A percentile compares a stretch with the other conserved stretches of the same genome.
Conservation (phyloP, 148 eudicot species). For the Cornus florida region DNA sequence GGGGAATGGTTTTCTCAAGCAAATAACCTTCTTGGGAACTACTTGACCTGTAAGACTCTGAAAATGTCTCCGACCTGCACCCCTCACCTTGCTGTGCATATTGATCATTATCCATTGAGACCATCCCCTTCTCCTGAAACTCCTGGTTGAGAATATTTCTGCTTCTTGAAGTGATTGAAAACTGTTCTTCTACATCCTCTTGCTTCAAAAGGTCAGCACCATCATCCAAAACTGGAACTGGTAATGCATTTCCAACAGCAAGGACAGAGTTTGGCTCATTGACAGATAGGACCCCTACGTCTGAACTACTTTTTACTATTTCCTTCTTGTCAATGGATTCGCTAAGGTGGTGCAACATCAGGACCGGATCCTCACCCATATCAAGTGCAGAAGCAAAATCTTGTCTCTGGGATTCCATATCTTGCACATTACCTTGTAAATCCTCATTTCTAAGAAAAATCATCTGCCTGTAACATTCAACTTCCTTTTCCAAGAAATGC, state of each 20-base stretch:
- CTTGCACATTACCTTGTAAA: conserved; percentile 22
- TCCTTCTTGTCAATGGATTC: conserved; percentile 44
- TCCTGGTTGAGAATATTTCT: conserved; percentile 24
- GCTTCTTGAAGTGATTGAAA: neutral
- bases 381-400: conserved; percentile 28
- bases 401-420: conserved; percentile 24
- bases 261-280: conserved; percentile 19
- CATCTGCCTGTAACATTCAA: conserved; percentile 69
- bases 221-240: conserved; percentile 21
- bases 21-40: conserved; percentile 14
- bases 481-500: conserved; percentile 78
- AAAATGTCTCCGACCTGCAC: neutral
- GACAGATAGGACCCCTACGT: conserved; percentile 23
- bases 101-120: conserved; percentile 23
- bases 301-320: conserved; percentile 17
- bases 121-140: conserved; percentile 48
- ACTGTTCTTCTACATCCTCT: conserved; percentile 8
- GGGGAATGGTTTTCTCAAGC: conserved; percentile 22
- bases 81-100: conserved; percentile 17
- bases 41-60: neutral
- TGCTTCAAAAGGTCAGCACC: conserved; percentile 21
- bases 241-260: conserved; percentile 15
- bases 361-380: conserved; percentile 51
- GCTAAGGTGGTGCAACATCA: conserved; percentile 58
- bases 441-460: conserved; percentile 39